Evolutionary conservation across 345 rosid species (phyloP).

Genomic region (Eucalyptus regnans): DNA sequence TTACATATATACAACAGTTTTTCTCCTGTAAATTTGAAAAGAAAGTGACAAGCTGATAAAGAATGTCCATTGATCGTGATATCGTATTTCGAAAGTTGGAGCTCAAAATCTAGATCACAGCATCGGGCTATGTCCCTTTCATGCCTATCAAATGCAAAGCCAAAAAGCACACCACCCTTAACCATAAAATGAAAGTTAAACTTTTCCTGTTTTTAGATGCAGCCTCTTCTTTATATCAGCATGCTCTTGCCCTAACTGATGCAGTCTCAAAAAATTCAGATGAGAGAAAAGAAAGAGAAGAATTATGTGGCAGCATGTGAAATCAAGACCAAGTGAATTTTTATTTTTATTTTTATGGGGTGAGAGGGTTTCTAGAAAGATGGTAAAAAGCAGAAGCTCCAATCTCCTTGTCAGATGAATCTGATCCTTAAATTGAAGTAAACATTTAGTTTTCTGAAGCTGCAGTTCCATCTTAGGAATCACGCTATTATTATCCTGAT

Average conservation of each 20-base stretch:
- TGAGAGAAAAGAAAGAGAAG: not conserved
- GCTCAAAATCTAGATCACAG: not conserved
- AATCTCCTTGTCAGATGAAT: not conserved
- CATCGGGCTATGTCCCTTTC: not conserved
- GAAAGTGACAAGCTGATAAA: not conserved
- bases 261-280: not conserved
- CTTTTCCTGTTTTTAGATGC: not conserved
- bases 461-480: not conserved
- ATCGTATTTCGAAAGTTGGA: not conserved
- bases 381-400: not conserved
- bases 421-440: not conserved
- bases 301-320: not conserved
- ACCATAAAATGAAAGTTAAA: not conserved
- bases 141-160: not conserved
- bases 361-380: not conserved
- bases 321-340: not conserved
- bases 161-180: not conserved
- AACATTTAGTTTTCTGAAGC: not conserved
- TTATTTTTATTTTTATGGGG: not conserved
- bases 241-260: not conserved
- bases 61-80: not conserved
- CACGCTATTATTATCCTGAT: not conserved
- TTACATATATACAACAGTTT: not conserved
- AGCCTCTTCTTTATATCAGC: not conserved
- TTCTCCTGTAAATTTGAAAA: not conserved